These are phyloP conservation scores for Elongisporangium senticosum DNA, from an alignment of 352 stramenopile genomes.

Conservation along the genomic window DNA sequence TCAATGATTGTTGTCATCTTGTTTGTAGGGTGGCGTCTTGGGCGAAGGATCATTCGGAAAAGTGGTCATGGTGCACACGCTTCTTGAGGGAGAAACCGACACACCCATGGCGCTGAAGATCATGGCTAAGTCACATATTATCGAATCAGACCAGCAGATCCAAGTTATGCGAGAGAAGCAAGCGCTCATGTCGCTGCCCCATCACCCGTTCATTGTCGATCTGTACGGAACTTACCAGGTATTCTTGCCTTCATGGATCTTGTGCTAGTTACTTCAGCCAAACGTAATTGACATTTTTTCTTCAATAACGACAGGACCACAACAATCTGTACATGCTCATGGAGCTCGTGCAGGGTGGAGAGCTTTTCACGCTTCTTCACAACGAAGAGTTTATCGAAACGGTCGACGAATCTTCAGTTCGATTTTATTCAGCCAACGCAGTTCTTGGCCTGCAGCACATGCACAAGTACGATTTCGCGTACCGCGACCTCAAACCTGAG, in stretches of 20 bases:
- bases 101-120: constrained; percentile 88
- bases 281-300: background rate
- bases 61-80: constrained; percentile 88
- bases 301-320: constrained; percentile 48
- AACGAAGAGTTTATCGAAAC: constrained; percentile 79
- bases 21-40: constrained; percentile 72
- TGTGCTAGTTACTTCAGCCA: background rate
- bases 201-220: constrained; percentile 90
- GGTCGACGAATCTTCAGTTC: constrained; percentile 72
- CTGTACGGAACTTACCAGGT: constrained; percentile 87
- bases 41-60: constrained; percentile 95
- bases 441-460: constrained; percentile 87
- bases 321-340: constrained; percentile 94
- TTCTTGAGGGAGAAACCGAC: constrained; percentile 45
- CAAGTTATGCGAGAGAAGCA: constrained; percentile 92
- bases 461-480: constrained; percentile 89
- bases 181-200: constrained; percentile 83
- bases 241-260: background rate
- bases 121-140: constrained; percentile 91
- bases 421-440: constrained; percentile 88
- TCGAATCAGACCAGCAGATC: constrained; percentile 90
- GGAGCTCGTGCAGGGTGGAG: constrained; percentile 90
- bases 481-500: constrained; percentile 92
- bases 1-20: too few species aligned
- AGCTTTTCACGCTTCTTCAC: constrained; percentile 91